Conservation (phyloP, 73 alveolate genomes). For the Uronychia binucleata region DNA sequence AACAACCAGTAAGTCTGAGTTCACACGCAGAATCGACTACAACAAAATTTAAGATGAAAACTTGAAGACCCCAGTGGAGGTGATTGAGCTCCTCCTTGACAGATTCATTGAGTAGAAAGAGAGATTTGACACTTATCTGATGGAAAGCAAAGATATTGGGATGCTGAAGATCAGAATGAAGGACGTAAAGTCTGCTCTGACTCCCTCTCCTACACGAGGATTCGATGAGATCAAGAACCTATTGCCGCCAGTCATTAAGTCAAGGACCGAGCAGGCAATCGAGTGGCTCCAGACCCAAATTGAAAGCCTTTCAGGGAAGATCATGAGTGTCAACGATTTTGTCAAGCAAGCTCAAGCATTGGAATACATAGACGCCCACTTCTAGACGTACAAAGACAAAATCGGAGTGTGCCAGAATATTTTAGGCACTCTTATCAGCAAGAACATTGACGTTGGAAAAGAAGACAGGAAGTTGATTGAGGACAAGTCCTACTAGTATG, state of each 20-base stretch:
- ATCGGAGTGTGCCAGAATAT: conserved; percentile 54
- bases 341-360: conserved; percentile 69
- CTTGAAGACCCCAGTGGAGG: conserved; percentile 58
- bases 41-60: conserved; percentile 44
- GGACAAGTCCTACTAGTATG: conserved; percentile 46
- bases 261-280: conserved; percentile 45
- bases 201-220: conserved; percentile 62
- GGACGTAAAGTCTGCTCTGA: conserved; percentile 52
- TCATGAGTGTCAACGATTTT: conserved; percentile 66
- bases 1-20: no score
- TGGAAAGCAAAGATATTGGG: conserved; percentile 67
- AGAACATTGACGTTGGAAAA: conserved; percentile 49
- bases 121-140: conserved; percentile 49
- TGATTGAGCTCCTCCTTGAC: conserved; percentile 39
- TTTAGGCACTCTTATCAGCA: conserved; percentile 21
- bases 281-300: conserved; percentile 67
- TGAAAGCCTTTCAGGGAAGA: conserved; percentile 50
- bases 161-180: conserved; percentile 54
- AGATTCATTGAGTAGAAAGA: conserved; percentile 41
- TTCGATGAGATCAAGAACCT: conserved; percentile 54
- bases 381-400: conserved; percentile 63
- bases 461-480: conserved; percentile 72
- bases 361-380: conserved; percentile 67
- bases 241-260: conserved; percentile 60
- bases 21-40: no score